Base-by-base conservation (phyloP, 495 filamentous ascomycete species). In the Cairneyella variabilis region DNA sequence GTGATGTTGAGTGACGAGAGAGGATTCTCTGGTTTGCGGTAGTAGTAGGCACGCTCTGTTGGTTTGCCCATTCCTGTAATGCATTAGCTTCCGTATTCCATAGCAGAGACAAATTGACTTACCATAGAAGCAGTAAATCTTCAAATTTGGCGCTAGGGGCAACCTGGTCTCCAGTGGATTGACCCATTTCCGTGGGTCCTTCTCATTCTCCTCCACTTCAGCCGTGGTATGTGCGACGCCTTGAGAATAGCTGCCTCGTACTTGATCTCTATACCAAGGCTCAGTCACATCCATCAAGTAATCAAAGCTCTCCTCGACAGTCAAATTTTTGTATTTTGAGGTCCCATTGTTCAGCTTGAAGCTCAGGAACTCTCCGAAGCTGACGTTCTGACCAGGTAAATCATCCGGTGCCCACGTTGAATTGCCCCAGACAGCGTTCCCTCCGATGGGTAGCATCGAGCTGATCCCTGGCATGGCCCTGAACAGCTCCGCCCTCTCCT, bases 71-170 rank as follows among this genome's bases (percentile, higher is more conserved):
- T 78, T 30, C 89, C 48, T 48, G 39, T 51, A 23, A 0, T 34
- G n/a, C 26, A 30, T 53, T 27, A 47, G 36, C 22, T 30, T 21
- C n/a, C 23, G 8, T 26, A 37, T 16, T 11, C 12, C 5, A 45
- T 16, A 27, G 3, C 42, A 26, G 10, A 12, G 9, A 21, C 12
- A 7, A 18, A n/a, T 26, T 7, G 6, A 46, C 57, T 47, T 69
- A 53, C 70, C 93, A 66, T 98, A 97, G 73, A 98, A 97, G 70
- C 93, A 98, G 66, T 93, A 98, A 17, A 98, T 89, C 73, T 96
- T 97, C 67, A 98, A 77, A 63, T 83, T 87, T 0, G 93, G 93
- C 12, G 93, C 93, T 40, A 86, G 75, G 0, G 93, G 93, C 0
- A 98, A 76, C 7, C 95, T 83, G 1, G 90, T 86, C 62, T 97